A percentile compares a stretch with the other conserved stretches of the same genome.
Conservation (phyloP, 768 basidiomycete genomes). For the Ramaria sp. region DNA sequence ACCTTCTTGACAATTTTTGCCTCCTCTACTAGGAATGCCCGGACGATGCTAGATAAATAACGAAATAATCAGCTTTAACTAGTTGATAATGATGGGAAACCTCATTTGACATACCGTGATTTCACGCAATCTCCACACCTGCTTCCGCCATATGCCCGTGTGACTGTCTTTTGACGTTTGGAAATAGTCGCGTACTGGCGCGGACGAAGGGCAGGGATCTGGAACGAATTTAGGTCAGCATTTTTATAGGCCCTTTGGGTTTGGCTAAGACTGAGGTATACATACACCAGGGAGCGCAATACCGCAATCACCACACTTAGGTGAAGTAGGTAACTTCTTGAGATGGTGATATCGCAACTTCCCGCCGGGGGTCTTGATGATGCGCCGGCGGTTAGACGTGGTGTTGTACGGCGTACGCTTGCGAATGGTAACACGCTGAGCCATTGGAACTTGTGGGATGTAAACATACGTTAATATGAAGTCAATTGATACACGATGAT, state of each 20-base stretch:
- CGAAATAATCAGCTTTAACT: neutral
- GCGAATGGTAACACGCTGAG: slow-evolving; percentile 98
- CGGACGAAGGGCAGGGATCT: slow-evolving; percentile 94
- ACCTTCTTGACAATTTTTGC: slow-evolving; percentile 99
- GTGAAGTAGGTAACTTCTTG: slow-evolving; percentile 84
- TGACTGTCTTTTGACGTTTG: slow-evolving; percentile 95
- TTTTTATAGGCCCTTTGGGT: too few relatives aligned
- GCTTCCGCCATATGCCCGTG: slow-evolving; percentile 94
- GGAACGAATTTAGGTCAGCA: slow-evolving; percentile 1
- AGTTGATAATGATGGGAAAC: neutral
- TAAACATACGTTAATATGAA: neutral
- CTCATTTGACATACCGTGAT: slow-evolving; percentile 55
- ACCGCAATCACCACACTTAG: slow-evolving; percentile 99
- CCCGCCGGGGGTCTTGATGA: slow-evolving; percentile 98
- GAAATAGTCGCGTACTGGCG: slow-evolving; percentile 93
- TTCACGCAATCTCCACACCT: slow-evolving; percentile 94
- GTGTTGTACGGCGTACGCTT: slow-evolving; percentile 99
- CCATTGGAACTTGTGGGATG: slow-evolving; percentile 45
- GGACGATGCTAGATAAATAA: slow-evolving; percentile 63
- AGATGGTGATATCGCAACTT: slow-evolving; percentile 97
- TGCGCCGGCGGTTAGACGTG: slow-evolving; percentile 86
- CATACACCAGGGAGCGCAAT: slow-evolving; percentile 87
- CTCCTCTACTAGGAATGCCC: slow-evolving; percentile 98
- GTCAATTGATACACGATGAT: neutral
- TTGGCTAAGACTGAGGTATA: slow-evolving; percentile 11